Evolutionary conservation across 2,329 filamentous ascomycete genomes (phyloP).

Genomic region (Hymenoscyphus albidus): DNA sequence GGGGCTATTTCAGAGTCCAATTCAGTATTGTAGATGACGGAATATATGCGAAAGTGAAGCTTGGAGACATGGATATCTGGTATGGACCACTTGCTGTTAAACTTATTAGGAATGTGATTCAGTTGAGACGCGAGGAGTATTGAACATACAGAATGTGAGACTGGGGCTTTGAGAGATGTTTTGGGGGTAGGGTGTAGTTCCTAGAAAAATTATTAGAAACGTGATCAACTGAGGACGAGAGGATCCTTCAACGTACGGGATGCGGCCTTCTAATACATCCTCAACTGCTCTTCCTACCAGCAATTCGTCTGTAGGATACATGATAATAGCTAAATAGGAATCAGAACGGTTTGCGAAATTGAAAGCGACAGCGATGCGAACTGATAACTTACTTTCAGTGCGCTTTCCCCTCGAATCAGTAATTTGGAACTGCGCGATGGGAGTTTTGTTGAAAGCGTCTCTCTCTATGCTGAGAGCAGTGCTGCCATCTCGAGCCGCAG

Average conservation of each 20-base stretch:
- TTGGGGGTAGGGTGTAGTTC: constrained; percentile 37
- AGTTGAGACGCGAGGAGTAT: neutral
- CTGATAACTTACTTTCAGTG: neutral
- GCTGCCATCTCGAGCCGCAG: neutral
- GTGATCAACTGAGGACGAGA: neutral
- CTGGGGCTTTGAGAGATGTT: constrained; percentile 48
- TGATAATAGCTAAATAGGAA: neutral
- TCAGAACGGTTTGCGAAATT: neutral
- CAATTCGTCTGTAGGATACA: neutral
- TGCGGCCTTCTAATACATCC: neutral
- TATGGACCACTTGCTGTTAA: constrained; percentile 33
- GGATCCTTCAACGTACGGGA: neutral
- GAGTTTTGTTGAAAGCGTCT: neutral
- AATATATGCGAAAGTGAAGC: constrained; percentile 54
- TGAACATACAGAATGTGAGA: constrained; percentile 21
- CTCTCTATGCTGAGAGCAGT: neutral
- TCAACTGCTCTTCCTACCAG: neutral
- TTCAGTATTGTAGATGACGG: constrained; percentile 46
- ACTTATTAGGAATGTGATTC: neutral
- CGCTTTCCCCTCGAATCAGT: neutral
- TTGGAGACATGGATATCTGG: constrained; percentile 44
- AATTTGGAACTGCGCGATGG: neutral
- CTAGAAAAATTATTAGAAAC: neutral
- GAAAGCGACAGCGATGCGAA: neutral
- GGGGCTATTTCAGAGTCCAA: constrained; percentile 27